Conservation (phyloP, 2,329 filamentous ascomycete species). For the Chalaropsis thielavioides region DNA sequence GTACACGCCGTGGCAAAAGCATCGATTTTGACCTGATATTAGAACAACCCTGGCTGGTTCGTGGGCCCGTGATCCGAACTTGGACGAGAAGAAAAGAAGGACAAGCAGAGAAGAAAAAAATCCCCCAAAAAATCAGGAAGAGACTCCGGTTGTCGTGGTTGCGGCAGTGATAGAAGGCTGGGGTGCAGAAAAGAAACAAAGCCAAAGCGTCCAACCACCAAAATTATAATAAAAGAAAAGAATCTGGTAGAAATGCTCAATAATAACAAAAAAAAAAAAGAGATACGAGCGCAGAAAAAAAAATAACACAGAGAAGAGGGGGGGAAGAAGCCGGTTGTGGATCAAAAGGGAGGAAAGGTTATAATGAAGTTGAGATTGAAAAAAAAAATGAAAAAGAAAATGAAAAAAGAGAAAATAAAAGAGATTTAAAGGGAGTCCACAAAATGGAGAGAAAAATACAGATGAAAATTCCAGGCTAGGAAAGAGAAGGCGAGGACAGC, state of each 20-base stretch:
- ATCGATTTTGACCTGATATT: neutral
- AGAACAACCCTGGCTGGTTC: conserved; percentile 5
- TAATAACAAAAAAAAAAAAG: neutral
- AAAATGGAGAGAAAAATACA: neutral
- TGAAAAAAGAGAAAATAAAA: neutral
- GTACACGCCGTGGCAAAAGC: neutral
- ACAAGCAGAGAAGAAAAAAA: neutral
- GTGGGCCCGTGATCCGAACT: neutral
- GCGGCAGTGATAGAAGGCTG: conserved; percentile 13
- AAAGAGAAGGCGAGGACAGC: neutral
- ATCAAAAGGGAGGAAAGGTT: neutral
- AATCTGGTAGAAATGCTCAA: no score
- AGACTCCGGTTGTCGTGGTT: conserved; percentile 7
- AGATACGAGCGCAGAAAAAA: neutral
- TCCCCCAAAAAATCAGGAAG: neutral
- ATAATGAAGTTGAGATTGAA: neutral
- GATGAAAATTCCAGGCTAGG: neutral
- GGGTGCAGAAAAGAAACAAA: conserved; percentile 5
- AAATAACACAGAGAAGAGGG: neutral
- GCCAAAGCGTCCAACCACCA: conserved; percentile 13
- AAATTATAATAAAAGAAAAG: neutral
- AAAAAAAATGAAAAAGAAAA: neutral
- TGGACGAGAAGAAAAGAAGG: neutral
- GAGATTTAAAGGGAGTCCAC: neutral
- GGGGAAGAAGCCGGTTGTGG: neutral